phyloP scores from a whole-genome alignment of 2,329 filamentous ascomycete species.

The Pseudocercospora eumusae region DNA sequence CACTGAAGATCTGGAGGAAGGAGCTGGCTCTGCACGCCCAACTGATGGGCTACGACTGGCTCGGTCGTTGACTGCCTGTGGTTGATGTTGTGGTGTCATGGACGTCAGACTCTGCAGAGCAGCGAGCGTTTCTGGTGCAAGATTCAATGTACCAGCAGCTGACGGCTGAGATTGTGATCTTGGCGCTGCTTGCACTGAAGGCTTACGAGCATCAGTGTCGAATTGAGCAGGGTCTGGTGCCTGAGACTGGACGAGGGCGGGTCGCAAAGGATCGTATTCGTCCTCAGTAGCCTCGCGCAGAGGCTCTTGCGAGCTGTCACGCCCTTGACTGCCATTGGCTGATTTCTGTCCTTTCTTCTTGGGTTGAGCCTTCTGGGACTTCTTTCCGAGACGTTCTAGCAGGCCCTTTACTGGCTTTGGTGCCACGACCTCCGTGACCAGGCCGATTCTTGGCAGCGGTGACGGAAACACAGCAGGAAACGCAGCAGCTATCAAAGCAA shows the following conservation, averaged over 20 bases:
- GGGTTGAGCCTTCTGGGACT: constrained; percentile 24
- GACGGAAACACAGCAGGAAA: constrained; percentile 44
- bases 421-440: constrained; percentile 34
- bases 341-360: constrained; percentile 38
- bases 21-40: constrained; percentile 20
- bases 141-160: constrained; percentile 15
- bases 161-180: neutral
- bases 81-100: neutral
- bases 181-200: constrained; percentile 7
- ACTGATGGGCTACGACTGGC: constrained; percentile 29
- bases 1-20: neutral
- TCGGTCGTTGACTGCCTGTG: constrained; percentile 3
- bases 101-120: constrained; percentile 28
- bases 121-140: constrained; percentile 32
- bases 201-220: constrained; percentile 36
- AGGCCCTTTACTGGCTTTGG: constrained; percentile 25
- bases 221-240: constrained; percentile 33
- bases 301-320: constrained; percentile 33
- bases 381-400: constrained; percentile 36
- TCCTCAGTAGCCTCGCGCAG: constrained; percentile 46
- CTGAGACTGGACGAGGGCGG: constrained; percentile 32
- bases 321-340: constrained; percentile 28
- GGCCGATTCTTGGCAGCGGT: constrained; percentile 47
- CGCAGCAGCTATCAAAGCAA: constrained; percentile 36
- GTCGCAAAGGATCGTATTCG: constrained; percentile 53